These are phyloP conservation scores for Inonotus obliquus DNA, from an alignment of 1,284 basidiomycete genomes.

Conservation along the genomic window DNA sequence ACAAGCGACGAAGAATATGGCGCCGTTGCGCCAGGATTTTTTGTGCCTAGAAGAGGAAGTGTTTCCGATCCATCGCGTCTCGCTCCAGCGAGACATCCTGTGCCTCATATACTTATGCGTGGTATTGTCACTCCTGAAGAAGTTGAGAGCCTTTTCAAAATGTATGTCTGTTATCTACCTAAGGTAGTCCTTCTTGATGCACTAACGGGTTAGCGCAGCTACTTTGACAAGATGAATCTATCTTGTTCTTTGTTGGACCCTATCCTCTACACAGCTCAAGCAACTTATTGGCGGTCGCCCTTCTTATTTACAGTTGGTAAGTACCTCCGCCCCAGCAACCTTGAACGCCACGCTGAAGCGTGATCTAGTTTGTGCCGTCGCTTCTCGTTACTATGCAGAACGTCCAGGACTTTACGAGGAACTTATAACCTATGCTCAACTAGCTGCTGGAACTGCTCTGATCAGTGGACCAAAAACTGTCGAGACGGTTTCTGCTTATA, in stretches of 20 bases:
- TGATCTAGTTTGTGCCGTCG: slow-evolving; percentile 64
- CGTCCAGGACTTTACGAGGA: slow-evolving; percentile 63
- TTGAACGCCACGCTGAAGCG: background rate
- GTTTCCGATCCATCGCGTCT: slow-evolving; percentile 27
- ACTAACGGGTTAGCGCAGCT: slow-evolving; percentile 38
- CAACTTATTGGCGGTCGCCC: slow-evolving; percentile 68
- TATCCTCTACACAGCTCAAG: slow-evolving; percentile 68
- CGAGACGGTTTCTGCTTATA: slow-evolving; percentile 69
- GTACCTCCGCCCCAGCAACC: slow-evolving; percentile 29
- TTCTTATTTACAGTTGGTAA: slow-evolving; percentile 80
- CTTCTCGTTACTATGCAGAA: slow-evolving; percentile 65
- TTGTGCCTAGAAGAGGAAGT: slow-evolving; percentile 9
- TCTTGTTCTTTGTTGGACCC: slow-evolving; percentile 71
- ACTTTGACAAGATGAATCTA: slow-evolving; percentile 70
- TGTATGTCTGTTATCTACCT: slow-evolving; percentile 42
- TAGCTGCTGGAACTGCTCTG: slow-evolving; percentile 67
- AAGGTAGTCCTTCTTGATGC: background rate
- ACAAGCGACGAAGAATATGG: slow-evolving; percentile 11
- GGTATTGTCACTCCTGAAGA: slow-evolving; percentile 67
- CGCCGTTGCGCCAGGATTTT: slow-evolving; percentile 14
- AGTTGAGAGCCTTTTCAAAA: slow-evolving; percentile 73
- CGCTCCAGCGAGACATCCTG: slow-evolving; percentile 38
- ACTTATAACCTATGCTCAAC: slow-evolving; percentile 66
- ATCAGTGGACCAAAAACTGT: slow-evolving; percentile 71
- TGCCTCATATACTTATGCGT: slow-evolving; percentile 66